Percentiles rank a stretch among this genome's conserved stretches.
phyloP scores from a whole-genome alignment of 1,284 basidiomycete species.

The Gymnopus androsaceus region DNA sequence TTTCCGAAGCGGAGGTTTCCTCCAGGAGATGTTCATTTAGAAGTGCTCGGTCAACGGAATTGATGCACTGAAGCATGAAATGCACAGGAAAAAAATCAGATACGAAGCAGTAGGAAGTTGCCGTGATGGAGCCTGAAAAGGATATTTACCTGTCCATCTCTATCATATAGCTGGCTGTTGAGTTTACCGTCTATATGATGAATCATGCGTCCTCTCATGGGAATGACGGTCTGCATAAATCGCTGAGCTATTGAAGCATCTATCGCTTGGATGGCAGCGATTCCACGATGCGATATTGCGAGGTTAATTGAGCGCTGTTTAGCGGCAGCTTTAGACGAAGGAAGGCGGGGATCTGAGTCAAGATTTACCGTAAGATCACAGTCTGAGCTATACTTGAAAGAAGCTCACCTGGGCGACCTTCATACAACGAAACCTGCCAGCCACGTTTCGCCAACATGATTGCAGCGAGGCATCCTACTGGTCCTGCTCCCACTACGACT shows the following conservation, averaged over 20 bases:
- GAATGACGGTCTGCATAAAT: constrained; percentile 82
- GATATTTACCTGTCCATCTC: constrained; percentile 74
- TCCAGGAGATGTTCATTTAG: constrained; percentile 86
- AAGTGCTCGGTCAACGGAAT: constrained; percentile 88
- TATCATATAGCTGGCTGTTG: constrained; percentile 87
- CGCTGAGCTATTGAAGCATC: constrained; percentile 73
- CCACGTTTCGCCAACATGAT: constrained; percentile 85
- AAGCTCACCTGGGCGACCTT: constrained; percentile 76
- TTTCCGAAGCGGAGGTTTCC: constrained; percentile 62
- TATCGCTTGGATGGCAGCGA: constrained; percentile 83
- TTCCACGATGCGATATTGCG: constrained; percentile 91
- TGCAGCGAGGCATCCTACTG: constrained; percentile 92
- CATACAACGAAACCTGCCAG: constrained; percentile 90
- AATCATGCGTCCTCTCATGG: constrained; percentile 96
- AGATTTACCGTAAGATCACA: constrained; percentile 15
- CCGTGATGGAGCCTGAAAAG: constrained; percentile 21
- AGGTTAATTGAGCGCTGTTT: constrained; percentile 93
- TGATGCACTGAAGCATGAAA: constrained; percentile 68
- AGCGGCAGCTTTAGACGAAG: constrained; percentile 61
- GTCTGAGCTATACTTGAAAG: neutral
- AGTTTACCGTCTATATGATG: constrained; percentile 73
- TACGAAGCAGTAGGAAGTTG: neutral
- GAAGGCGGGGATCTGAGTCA: constrained; percentile 66
- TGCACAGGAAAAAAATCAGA: neutral
- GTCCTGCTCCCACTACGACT: constrained; percentile 83